Evolutionary conservation across 176 grass and related monocot species (phyloP).

Genomic region (Pontederia crassipes): DNA sequence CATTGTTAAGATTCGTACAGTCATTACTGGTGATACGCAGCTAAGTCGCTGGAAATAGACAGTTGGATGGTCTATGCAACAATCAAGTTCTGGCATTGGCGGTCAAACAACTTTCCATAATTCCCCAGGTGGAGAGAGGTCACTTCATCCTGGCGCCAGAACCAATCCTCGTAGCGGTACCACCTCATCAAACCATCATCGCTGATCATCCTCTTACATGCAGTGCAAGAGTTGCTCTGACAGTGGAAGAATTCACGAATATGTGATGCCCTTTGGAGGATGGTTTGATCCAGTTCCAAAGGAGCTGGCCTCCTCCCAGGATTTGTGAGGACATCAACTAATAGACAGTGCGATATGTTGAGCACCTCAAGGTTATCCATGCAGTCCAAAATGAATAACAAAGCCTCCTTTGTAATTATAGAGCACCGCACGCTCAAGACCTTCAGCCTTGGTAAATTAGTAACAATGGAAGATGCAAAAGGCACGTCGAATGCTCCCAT

Average conservation of each 20-base stretch:
- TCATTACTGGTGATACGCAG: too few species aligned
- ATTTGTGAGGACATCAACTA: constrained; percentile 26
- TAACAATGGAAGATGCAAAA: constrained; percentile 45
- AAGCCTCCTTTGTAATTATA: constrained; percentile 53
- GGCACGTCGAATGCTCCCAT: constrained; percentile 68
- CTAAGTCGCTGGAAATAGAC: too few species aligned
- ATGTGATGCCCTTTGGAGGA: constrained; percentile 39
- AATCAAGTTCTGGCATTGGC: constrained; percentile 50
- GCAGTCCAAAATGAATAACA: constrained; percentile 40
- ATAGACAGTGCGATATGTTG: constrained; percentile 83
- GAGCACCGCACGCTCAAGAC: constrained; percentile 85
- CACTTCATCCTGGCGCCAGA: constrained; percentile 86
- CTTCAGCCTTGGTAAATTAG: constrained; percentile 70
- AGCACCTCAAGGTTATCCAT: constrained; percentile 66
- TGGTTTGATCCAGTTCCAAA: constrained; percentile 45
- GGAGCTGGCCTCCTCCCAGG: constrained; percentile 55
- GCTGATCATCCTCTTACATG: constrained; percentile 70
- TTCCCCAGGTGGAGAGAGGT: constrained; percentile 62
- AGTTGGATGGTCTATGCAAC: constrained; percentile 14
- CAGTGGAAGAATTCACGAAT: constrained; percentile 67
- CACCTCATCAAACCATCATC: constrained; percentile 96
- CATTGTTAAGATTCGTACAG: too few species aligned
- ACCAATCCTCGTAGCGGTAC: constrained; percentile 84
- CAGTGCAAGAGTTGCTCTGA: constrained; percentile 45
- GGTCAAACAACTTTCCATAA: constrained; percentile 75